These are phyloP conservation scores for Penicillium coffeae DNA, from an alignment of 495 filamentous ascomycete genomes.

Conservation along the genomic window DNA sequence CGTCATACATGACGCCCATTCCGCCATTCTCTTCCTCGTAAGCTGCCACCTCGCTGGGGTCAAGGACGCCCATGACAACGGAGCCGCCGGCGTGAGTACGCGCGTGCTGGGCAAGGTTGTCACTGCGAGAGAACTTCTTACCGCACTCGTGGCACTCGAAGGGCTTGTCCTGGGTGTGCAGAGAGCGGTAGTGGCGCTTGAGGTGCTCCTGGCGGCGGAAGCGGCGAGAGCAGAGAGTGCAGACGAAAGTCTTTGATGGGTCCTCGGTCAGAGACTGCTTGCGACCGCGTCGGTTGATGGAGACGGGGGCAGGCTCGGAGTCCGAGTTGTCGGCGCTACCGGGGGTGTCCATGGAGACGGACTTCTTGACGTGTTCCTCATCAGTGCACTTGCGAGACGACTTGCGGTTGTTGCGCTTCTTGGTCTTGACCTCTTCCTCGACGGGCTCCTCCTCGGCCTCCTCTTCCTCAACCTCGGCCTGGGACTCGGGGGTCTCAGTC, in stretches of 20 bases:
- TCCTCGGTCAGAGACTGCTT: conserved; percentile 99
- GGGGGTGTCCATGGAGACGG: conserved; percentile 13
- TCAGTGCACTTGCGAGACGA: conserved; percentile 40
- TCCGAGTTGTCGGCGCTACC: conserved; percentile 14
- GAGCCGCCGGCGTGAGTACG: conserved; percentile 89
- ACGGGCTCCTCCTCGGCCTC: conserved; percentile 17
- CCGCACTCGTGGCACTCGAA: conserved; percentile 96
- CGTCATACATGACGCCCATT: conserved; percentile 63
- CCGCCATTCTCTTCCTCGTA: conserved; percentile 54
- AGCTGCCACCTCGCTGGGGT: conserved; percentile 53
- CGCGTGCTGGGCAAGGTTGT: conserved; percentile 95
- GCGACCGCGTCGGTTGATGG: conserved; percentile 87
- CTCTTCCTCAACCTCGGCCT: conserved; percentile 20
- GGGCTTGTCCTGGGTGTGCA: conserved; percentile 97
- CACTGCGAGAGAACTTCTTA: conserved; percentile 97
- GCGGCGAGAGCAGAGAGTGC: conserved; percentile 89
- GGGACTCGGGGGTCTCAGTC: conserved; percentile 28
- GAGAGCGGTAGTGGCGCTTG: conserved; percentile 96
- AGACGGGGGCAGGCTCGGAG: conserved; percentile 50
- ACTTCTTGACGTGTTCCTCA: conserved; percentile 31
- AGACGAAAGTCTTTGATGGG: conserved; percentile 97
- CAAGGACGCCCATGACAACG: conserved; percentile 82
- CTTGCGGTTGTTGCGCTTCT: conserved; percentile 54
- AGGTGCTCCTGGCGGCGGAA: conserved; percentile 99
- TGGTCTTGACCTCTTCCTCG: conserved; percentile 51